These are phyloP conservation scores for Parathielavia appendiculata DNA, from an alignment of 495 filamentous ascomycete species.

Conservation along the genomic window DNA sequence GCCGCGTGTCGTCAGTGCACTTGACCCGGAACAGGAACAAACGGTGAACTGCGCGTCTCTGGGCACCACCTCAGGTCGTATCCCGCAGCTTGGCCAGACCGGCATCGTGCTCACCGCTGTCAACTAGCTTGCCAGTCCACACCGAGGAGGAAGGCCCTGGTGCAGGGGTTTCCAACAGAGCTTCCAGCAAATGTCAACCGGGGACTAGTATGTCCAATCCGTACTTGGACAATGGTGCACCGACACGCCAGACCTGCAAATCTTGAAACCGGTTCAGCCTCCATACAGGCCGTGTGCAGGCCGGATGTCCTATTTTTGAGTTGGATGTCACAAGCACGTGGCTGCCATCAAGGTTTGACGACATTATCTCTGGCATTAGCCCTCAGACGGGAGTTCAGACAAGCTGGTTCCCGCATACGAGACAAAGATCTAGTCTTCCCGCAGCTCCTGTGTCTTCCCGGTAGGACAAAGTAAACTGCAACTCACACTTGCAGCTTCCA, in stretches of 20 bases:
- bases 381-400: too few species aligned
- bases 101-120: conserved; percentile 10
- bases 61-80: neutral
- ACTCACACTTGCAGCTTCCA: too few species aligned
- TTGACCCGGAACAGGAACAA: too few species aligned
- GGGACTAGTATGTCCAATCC: too few species aligned
- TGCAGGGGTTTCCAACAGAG: too few species aligned
- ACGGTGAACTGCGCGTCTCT: neutral
- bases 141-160: conserved; percentile 13
- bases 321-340: neutral
- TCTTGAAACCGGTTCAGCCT: neutral
- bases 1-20: too few species aligned
- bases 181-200: neutral
- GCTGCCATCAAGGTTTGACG: neutral
- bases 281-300: neutral
- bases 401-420: too few species aligned
- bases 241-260: neutral
- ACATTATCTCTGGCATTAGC: too few species aligned
- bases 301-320: neutral
- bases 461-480: too few species aligned
- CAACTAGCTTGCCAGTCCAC: neutral
- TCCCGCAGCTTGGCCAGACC: neutral
- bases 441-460: too few species aligned
- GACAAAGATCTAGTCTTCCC: too few species aligned
- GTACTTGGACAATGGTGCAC: neutral